Evolutionary conservation across 208 protist species (phyloP).

Genomic region (Naegleria lovaniensis): DNA sequence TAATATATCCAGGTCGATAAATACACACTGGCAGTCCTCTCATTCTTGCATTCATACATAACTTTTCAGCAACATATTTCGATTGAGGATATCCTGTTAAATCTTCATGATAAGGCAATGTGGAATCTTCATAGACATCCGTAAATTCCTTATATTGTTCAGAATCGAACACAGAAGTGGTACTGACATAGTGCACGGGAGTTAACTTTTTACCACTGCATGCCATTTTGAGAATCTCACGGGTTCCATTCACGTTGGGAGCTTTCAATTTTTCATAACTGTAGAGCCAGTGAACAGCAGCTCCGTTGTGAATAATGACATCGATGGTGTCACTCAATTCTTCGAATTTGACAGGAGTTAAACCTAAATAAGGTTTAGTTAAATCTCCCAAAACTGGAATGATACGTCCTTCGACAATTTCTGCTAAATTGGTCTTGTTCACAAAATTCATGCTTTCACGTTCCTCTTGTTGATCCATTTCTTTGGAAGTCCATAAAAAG

Average conservation of each 20-base stretch:
- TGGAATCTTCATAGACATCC: slow-evolving; percentile 30
- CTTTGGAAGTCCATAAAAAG: slow-evolving; percentile 24
- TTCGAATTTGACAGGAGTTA: slow-evolving; percentile 28
- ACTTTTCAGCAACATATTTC: slow-evolving; percentile 52
- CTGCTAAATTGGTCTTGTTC: slow-evolving; percentile 32
- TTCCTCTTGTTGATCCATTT: slow-evolving; percentile 28
- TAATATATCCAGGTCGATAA: slow-evolving; percentile 47
- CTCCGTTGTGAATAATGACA: slow-evolving; percentile 54
- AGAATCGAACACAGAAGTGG: slow-evolving; percentile 36
- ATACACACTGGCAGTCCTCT: slow-evolving; percentile 38
- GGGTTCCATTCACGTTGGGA: slow-evolving; percentile 47
- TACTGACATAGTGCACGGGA: slow-evolving; percentile 33
- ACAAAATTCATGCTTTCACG: slow-evolving; percentile 30
- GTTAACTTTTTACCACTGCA: slow-evolving; percentile 29
- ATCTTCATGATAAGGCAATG: slow-evolving; percentile 33
- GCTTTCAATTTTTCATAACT: slow-evolving; percentile 45
- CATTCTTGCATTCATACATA: slow-evolving; percentile 35
- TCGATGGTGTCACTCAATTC: slow-evolving; percentile 39
- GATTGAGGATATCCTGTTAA: slow-evolving; percentile 47
- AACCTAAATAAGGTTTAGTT: slow-evolving; percentile 37
- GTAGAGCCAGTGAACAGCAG: slow-evolving; percentile 52
- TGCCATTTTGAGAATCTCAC: slow-evolving; percentile 44
- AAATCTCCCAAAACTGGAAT: slow-evolving; percentile 40
- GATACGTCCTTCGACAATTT: slow-evolving; percentile 38
- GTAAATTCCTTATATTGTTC: slow-evolving; percentile 24